Evolutionary conservation across 345 rosid genomes (phyloP), one percentile per base, ranked within the genome.

Genomic region (Reutealis trisperma): DNA sequence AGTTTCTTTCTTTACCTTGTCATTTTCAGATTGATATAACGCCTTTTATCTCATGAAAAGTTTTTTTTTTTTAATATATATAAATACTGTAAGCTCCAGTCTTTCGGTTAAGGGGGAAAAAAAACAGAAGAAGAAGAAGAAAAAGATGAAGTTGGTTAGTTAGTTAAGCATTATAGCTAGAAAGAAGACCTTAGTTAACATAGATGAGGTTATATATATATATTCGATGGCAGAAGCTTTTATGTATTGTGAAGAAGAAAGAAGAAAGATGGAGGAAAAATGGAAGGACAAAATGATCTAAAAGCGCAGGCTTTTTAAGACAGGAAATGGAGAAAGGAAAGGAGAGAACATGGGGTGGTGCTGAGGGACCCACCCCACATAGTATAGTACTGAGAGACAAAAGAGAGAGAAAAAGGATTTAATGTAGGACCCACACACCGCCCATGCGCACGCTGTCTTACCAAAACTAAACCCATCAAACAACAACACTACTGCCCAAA

Each of bases 391-490:
- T 47, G 51, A 79, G 80, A 45, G 83, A 80, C 75, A 77, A 75
- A 73, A 76, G 77, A 78, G 76, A 78, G 79, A 77, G 75, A 41
- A 58, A 49, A 45, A 2, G 25, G 18, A 4, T 37, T 34, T 2
- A 37, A 27, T 16, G 75, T 64, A 77, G 92, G 85, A 10, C 87
- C 97, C 89, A 85, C 88, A 55, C 85, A 92, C 90, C 88, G 87
- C 91, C 89, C 92, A 88, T 83, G 90, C 89, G 91, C 90, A 88
- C 89, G 84, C 84, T 84, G 87, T 85, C 83, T 84, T 80, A 88
- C 92, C 88, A 84, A 84, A 86, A 83, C 88, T 66, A 79, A 85
- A 86, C 86, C 84, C 70, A 75, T 72, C 84, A 63, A 27, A 27
- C 30, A 84, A 72, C 75, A 75, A 15, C 78, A 72, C 84, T 44